These are phyloP conservation scores for Colletotrichum godetiae DNA, from an alignment of 2,329 filamentous ascomycete species.

Conservation along the genomic window DNA sequence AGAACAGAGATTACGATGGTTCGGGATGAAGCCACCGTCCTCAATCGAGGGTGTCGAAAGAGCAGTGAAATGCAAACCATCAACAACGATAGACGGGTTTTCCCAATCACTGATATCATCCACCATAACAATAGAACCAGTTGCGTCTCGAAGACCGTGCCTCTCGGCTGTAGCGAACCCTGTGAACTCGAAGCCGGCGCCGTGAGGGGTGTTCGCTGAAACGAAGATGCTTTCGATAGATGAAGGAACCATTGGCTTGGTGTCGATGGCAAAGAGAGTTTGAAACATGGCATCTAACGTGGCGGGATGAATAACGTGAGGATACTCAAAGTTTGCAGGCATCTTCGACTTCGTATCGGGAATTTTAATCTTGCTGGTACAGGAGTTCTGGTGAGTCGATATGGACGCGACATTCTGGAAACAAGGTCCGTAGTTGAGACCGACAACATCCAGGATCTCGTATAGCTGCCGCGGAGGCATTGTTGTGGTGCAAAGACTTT, in stretches of 20 bases:
- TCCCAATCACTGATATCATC: conserved; percentile 44
- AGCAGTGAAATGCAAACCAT: conserved; percentile 56
- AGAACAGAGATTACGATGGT: conserved; percentile 60
- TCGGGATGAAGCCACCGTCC: conserved; percentile 55
- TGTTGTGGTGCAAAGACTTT: conserved; percentile 44
- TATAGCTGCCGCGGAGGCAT: conserved; percentile 60
- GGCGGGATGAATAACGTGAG: conserved; percentile 67
- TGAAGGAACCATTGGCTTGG: conserved; percentile 61
- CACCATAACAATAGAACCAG: conserved; percentile 56
- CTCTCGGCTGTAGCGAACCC: conserved; percentile 54
- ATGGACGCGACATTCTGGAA: conserved; percentile 60
- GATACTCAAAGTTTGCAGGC: conserved; percentile 64
- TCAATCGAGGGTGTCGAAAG: conserved; percentile 44
- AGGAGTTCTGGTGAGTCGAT: conserved; percentile 46
- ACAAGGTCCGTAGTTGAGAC: conserved; percentile 62
- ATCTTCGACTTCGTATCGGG: conserved; percentile 64
- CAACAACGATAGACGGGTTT: conserved; percentile 53
- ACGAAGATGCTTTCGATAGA: conserved; percentile 58
- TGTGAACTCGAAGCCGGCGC: conserved; percentile 48
- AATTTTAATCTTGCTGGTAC: conserved; percentile 52
- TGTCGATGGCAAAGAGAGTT: conserved; percentile 57
- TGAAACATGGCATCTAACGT: conserved; percentile 69
- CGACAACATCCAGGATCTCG: conserved; percentile 60
- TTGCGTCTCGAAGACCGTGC: conserved; percentile 50
- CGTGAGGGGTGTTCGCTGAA: conserved; percentile 49